A percentile compares a stretch with the other conserved stretches of the same genome.
phyloP scores from a whole-genome alignment of 257 asterid species.

The Vinca minor region DNA sequence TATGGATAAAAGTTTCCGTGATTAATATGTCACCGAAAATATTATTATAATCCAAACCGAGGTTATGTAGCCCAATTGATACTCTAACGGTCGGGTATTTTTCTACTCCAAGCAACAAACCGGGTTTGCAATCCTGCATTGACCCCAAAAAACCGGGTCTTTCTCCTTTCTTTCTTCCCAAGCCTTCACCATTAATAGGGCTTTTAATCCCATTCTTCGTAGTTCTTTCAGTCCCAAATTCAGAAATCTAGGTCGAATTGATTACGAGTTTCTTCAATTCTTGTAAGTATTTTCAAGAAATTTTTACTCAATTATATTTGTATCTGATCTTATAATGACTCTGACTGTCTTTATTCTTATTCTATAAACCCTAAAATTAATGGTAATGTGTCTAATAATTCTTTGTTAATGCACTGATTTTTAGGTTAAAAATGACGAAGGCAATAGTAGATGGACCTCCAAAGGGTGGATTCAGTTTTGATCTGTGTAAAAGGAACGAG shows the following conservation, averaged over 20 bases:
- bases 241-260: not conserved
- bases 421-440: constrained; percentile 17
- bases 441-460: constrained; percentile 24
- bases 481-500: constrained; percentile 73
- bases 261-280: not conserved
- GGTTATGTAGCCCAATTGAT: too few relatives aligned
- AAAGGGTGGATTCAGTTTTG: constrained; percentile 74
- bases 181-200: not conserved
- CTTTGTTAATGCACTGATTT: not conserved
- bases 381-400: not conserved
- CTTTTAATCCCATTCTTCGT: not conserved
- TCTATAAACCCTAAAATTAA: not conserved
- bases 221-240: not conserved
- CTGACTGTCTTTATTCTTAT: not conserved
- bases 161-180: constrained; percentile 8
- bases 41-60: too few relatives aligned
- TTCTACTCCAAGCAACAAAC: too few relatives aligned
- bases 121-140: not conserved
- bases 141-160: not conserved
- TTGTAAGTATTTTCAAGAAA: constrained; percentile 2
- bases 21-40: too few relatives aligned
- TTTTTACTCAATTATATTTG: too few relatives aligned
- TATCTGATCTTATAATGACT: not conserved
- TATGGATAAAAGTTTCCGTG: too few relatives aligned
- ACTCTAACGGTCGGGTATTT: too few relatives aligned